Percentiles rank a stretch among this genome's conserved stretches.
Evolutionary conservation across 495 filamentous ascomycete genomes (phyloP).

Genomic region (Jackrogersella minutella): DNA sequence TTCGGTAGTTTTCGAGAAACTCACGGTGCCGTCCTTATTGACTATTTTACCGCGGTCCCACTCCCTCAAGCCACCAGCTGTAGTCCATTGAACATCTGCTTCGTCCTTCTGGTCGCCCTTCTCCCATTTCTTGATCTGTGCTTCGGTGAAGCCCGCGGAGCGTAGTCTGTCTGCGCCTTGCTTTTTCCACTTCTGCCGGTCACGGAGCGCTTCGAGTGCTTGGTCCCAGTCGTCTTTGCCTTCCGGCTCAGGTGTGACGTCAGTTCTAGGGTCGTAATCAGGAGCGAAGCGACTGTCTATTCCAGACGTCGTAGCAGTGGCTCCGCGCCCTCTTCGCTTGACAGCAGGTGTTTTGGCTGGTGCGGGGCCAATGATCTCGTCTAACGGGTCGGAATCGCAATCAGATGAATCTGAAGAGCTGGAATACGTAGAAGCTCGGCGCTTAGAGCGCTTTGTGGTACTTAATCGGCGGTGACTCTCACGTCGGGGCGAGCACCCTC

Average conservation of each 20-base stretch:
- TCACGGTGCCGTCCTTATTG: constrained; percentile 61
- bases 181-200: constrained; percentile 81
- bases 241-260: constrained; percentile 67
- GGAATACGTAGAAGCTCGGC: not conserved
- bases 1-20: not conserved
- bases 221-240: constrained; percentile 79
- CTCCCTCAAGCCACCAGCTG: constrained; percentile 80
- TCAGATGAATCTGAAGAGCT: constrained; percentile 50
- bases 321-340: constrained; percentile 79
- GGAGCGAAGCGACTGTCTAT: constrained; percentile 83
- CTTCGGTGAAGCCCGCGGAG: constrained; percentile 80
- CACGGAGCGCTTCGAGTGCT: constrained; percentile 80
- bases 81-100: constrained; percentile 80
- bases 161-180: constrained; percentile 80
- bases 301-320: constrained; percentile 60
- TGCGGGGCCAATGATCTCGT: constrained; percentile 81
- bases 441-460: constrained; percentile 13
- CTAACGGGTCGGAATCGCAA: constrained; percentile 83
- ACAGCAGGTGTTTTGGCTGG: constrained; percentile 64
- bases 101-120: constrained; percentile 67
- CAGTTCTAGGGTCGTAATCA: constrained; percentile 77
- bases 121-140: constrained; percentile 81
- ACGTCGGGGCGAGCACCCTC: constrained; percentile 44
- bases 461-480: constrained; percentile 13
- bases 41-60: constrained; percentile 91